Evolutionary conservation across 306 rosid genomes (phyloP).

Genomic region (Quercus robur): DNA sequence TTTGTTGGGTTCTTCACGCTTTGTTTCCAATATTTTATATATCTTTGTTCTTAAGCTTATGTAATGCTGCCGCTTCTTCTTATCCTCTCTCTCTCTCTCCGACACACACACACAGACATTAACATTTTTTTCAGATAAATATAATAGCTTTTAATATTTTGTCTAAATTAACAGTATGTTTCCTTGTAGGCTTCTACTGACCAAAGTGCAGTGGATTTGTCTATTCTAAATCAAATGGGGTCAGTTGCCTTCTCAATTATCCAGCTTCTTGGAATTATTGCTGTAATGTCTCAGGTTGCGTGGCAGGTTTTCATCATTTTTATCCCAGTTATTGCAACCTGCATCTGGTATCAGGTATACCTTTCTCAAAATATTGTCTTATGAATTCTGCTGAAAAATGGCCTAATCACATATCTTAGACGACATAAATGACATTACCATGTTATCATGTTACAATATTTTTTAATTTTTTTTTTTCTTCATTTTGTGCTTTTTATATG

Average conservation of each 20-base stretch:
- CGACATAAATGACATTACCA: background rate
- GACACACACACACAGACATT: background rate
- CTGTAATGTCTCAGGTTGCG: constrained; percentile 43
- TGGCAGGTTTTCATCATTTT: constrained; percentile 23
- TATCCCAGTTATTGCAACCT: constrained; percentile 41
- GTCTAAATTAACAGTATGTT: background rate
- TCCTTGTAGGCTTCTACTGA: constrained; percentile 54
- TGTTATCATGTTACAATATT: background rate
- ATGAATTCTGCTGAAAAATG: background rate
- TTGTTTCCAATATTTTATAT: background rate
- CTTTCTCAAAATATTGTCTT: background rate
- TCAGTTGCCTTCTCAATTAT: constrained; percentile 25
- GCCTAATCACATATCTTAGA: background rate
- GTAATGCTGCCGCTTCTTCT: background rate
- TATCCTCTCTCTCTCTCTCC: background rate
- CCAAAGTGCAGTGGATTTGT: constrained; percentile 45
- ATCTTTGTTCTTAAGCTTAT: background rate
- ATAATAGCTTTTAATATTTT: too few relatives aligned
- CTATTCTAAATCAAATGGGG: constrained; percentile 26
- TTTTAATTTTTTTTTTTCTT: background rate
- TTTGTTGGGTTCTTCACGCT: background rate
- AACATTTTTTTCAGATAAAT: background rate
- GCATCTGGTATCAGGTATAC: constrained; percentile 52
- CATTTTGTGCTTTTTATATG: background rate
- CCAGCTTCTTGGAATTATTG: constrained; percentile 47